Percentiles rank a stretch among this genome's conserved stretches.
Evolutionary conservation across 1,284 basidiomycete genomes (phyloP).

Genomic region (Meira miltonrushii): DNA sequence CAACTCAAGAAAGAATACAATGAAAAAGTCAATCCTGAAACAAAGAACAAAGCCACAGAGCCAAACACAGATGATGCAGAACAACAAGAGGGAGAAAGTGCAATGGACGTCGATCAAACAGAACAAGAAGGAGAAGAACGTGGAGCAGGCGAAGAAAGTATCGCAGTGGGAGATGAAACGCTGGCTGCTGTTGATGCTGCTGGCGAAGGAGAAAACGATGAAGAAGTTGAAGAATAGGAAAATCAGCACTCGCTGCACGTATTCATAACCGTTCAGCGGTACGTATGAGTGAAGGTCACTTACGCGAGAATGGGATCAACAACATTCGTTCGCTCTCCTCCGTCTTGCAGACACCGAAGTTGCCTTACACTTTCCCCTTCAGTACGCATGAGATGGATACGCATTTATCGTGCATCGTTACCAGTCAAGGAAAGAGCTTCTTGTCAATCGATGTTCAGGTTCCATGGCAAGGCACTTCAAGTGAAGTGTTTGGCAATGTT

Average conservation of each 20-base stretch:
- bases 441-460: constrained; percentile 60
- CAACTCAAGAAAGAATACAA: constrained; percentile 20
- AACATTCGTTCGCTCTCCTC: too few species aligned
- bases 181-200: too few species aligned
- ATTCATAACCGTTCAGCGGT: neutral
- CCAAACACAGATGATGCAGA: constrained; percentile 1
- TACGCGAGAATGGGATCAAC: too few species aligned
- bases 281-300: constrained; percentile 64
- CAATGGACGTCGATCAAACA: neutral
- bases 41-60: neutral
- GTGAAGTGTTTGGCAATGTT: too few species aligned
- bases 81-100: neutral
- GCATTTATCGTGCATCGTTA: too few species aligned
- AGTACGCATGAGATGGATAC: too few species aligned
- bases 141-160: neutral
- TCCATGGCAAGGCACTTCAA: neutral
- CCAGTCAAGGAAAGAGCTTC: too few species aligned
- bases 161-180: neutral
- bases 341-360: too few species aligned
- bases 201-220: too few species aligned
- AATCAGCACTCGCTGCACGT: constrained; percentile 60
- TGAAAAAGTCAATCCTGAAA: neutral
- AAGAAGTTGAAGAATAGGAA: too few species aligned
- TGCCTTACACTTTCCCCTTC: too few species aligned
- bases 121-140: neutral